These are phyloP conservation scores for Taphrina communis DNA, from an alignment of 1,139 yeast species.

Conservation along the genomic window DNA sequence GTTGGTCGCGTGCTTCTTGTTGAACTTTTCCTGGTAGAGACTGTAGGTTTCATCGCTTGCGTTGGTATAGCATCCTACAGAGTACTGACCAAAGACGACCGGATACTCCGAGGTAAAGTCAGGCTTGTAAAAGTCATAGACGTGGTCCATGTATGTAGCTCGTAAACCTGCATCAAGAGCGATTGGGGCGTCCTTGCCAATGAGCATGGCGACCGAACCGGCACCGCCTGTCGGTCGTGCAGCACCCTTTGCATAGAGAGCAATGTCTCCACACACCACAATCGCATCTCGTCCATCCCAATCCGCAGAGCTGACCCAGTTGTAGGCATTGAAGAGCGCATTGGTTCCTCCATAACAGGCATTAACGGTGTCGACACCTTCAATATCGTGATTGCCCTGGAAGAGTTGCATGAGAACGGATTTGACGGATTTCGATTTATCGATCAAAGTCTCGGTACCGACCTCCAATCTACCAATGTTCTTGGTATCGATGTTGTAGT, in stretches of 20 bases:
- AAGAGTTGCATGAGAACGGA: conserved; percentile 94
- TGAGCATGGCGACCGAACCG: conserved; percentile 91
- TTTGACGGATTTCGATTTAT: conserved; percentile 96
- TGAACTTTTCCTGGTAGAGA: conserved; percentile 79
- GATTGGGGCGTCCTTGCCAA: conserved; percentile 98
- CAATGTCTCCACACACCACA: conserved; percentile 97
- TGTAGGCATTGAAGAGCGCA: conserved; percentile 89
- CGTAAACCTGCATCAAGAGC: conserved; percentile 76
- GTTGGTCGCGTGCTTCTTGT: conserved; percentile 52
- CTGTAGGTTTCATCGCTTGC: conserved; percentile 89
- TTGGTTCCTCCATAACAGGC: conserved; percentile 99
- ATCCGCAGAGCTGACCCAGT: conserved; percentile 94
- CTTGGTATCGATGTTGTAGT: conserved; percentile 80
- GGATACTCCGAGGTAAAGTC: conserved; percentile 97
- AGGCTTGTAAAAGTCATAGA: conserved; percentile 60
- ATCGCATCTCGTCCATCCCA: conserved; percentile 99
- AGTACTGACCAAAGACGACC: conserved; percentile 95
- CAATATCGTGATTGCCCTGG: conserved; percentile 86
- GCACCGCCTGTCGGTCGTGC: conserved; percentile 99
- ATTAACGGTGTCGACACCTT: conserved; percentile 94
- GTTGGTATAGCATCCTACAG: conserved; percentile 89
- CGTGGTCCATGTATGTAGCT: conserved; percentile 58
- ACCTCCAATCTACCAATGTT: conserved; percentile 94
- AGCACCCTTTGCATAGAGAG: conserved; percentile 94
- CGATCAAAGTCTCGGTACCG: conserved; percentile 96